A percentile compares a stretch with the other conserved stretches of the same genome.
Conservation (phyloP, 805 yeast species). For the Ascoidea asiatica region DNA sequence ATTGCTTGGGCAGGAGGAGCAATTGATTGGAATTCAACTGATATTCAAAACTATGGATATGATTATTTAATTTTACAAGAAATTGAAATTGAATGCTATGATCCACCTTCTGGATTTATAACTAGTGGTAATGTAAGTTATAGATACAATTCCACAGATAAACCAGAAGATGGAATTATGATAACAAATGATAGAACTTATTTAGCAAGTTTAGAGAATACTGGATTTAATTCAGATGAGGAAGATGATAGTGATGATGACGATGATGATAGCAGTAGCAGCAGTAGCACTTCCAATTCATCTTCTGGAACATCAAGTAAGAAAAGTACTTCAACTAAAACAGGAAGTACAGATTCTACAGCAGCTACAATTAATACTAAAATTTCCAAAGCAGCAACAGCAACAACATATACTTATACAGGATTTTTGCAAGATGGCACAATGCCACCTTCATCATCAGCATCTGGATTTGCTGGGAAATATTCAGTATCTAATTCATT, state of each 20-base stretch:
- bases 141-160: slow-evolving; percentile 34
- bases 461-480: no score
- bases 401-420: neutral
- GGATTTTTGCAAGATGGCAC: neutral
- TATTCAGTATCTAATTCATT: no score
- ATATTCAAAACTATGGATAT: slow-evolving; percentile 68
- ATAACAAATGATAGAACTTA: slow-evolving; percentile 51
- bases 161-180: slow-evolving; percentile 35
- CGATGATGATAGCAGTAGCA: neutral
- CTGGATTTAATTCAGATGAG: slow-evolving; percentile 48
- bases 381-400: no score
- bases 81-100: slow-evolving; percentile 55
- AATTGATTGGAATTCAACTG: slow-evolving; percentile 70
- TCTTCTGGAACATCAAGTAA: neutral
- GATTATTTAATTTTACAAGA: slow-evolving; percentile 53
- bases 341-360: no score
- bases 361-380: no score
- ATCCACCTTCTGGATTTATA: slow-evolving; percentile 45
- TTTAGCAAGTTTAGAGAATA: slow-evolving; percentile 44
- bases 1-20: slow-evolving; percentile 82
- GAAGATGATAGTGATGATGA: neutral
- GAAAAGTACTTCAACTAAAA: no score
- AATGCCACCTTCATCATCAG: neutral
- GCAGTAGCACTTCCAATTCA: neutral
- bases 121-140: slow-evolving; percentile 35